These are phyloP conservation scores for Aspergillus novoparasiticus DNA, from an alignment of 2,329 filamentous ascomycete genomes.

Conservation along the genomic window DNA sequence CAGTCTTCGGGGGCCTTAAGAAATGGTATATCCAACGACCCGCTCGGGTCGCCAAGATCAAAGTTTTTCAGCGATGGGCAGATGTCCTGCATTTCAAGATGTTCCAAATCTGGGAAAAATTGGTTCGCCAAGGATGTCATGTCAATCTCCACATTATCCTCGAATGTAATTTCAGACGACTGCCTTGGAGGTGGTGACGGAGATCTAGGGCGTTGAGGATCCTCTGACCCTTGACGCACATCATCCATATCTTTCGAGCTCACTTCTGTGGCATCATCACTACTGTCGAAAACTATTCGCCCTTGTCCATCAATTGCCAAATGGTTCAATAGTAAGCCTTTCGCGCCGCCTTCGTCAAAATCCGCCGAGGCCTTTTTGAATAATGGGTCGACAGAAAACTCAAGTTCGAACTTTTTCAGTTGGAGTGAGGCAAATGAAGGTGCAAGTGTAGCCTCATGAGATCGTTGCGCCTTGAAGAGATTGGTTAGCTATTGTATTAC, in stretches of 20 bases:
- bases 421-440: slow-evolving; percentile 85
- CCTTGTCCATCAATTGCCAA: slow-evolving; percentile 92
- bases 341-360: slow-evolving; percentile 97
- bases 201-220: slow-evolving; percentile 45
- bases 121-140: slow-evolving; percentile 71
- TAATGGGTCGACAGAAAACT: slow-evolving; percentile 94
- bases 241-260: slow-evolving; percentile 42
- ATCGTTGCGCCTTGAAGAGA: slow-evolving; percentile 57
- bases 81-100: slow-evolving; percentile 82
- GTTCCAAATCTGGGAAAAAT: slow-evolving; percentile 81
- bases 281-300: slow-evolving; percentile 97
- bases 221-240: slow-evolving; percentile 45
- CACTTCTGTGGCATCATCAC: slow-evolving; percentile 72
- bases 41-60: slow-evolving; percentile 82
- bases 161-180: slow-evolving; percentile 37
- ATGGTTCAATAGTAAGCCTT: slow-evolving; percentile 91
- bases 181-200: slow-evolving; percentile 29
- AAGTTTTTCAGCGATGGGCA: slow-evolving; percentile 95
- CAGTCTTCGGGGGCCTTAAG: slow-evolving; percentile 86
- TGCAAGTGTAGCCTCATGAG: slow-evolving; percentile 90
- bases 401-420: slow-evolving; percentile 95
- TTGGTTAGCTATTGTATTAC: slow-evolving; percentile 26
- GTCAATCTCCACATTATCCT: slow-evolving; percentile 74
- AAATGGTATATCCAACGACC: slow-evolving; percentile 86
- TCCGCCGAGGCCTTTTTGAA: slow-evolving; percentile 99